Evolutionary conservation across 352 stramenopile genomes (phyloP).

Genomic region (Globisporangium heterothallicum): DNA sequence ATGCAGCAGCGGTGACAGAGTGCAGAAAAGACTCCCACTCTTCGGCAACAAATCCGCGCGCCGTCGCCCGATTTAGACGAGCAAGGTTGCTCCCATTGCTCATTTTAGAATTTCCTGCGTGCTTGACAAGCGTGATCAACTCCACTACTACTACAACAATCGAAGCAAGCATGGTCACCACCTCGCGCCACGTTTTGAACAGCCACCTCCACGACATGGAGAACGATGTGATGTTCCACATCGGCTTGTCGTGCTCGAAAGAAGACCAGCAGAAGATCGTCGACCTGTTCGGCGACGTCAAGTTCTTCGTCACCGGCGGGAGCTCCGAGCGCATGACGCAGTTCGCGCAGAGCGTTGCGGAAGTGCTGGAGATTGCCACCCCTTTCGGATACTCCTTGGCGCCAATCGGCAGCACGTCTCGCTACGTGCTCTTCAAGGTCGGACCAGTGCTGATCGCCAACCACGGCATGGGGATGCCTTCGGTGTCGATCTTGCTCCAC

Average conservation of each 20-base stretch:
- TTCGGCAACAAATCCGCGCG: background rate
- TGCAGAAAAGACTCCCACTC: background rate
- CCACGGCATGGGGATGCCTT: slow-evolving; percentile 79
- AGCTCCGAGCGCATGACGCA: slow-evolving; percentile 71
- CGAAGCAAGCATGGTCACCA: slow-evolving; percentile 1
- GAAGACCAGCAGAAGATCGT: slow-evolving; percentile 39
- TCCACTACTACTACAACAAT: background rate
- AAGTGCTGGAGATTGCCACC: slow-evolving; percentile 45
- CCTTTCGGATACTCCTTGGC: slow-evolving; percentile 60
- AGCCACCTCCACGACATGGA: slow-evolving; percentile 50
- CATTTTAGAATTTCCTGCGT: slow-evolving; percentile 12
- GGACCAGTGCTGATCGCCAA: slow-evolving; percentile 73
- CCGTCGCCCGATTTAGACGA: background rate
- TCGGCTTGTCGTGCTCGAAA: slow-evolving; percentile 53
- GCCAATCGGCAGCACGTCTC: slow-evolving; percentile 61
- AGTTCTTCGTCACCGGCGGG: slow-evolving; percentile 75
- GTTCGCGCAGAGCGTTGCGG: slow-evolving; percentile 53
- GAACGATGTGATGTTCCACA: slow-evolving; percentile 73
- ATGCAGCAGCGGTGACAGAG: no score
- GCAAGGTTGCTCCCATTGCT: no score
- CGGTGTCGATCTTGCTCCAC: slow-evolving; percentile 76
- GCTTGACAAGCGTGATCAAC: slow-evolving; percentile 1
- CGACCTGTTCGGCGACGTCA: slow-evolving; percentile 63
- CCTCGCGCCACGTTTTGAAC: slow-evolving; percentile 46
- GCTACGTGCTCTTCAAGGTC: slow-evolving; percentile 81